These are phyloP conservation scores for Acanthamoeba rhysodes DNA, from an alignment of 208 protist genomes.

Conservation along the genomic window DNA sequence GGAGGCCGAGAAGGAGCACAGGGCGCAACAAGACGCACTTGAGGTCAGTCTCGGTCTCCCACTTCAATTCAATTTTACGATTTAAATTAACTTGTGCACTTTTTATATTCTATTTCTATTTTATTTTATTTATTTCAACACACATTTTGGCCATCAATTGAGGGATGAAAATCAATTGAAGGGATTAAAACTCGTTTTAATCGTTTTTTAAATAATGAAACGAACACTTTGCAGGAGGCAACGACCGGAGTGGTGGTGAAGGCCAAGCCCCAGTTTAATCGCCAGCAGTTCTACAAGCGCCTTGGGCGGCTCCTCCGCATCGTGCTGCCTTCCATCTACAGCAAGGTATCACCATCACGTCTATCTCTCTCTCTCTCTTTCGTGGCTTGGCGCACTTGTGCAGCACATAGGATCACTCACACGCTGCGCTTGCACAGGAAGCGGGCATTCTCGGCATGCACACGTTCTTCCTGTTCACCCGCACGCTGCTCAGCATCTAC, in stretches of 20 bases:
- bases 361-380: background rate
- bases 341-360: slow-evolving; percentile 56
- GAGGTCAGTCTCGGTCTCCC: background rate
- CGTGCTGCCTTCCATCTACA: slow-evolving; percentile 51
- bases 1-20: slow-evolving; percentile 13
- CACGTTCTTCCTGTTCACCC: slow-evolving; percentile 62
- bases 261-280: slow-evolving; percentile 30
- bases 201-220: background rate
- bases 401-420: background rate
- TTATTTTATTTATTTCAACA: background rate
- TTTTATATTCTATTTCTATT: background rate
- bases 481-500: slow-evolving; percentile 64
- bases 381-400: background rate
- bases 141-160: no score
- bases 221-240: background rate
- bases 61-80: background rate
- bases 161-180: no score
- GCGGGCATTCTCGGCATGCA: slow-evolving; percentile 20
- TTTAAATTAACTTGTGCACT: background rate
- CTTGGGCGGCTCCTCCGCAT: slow-evolving; percentile 40
- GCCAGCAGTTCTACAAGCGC: slow-evolving; percentile 33
- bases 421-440: background rate
- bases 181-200: background rate
- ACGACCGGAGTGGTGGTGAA: background rate
- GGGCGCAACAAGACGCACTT: background rate